Base-by-base conservation (phyloP, 352 stramenopile species). In the Detonula confervacea region DNA sequence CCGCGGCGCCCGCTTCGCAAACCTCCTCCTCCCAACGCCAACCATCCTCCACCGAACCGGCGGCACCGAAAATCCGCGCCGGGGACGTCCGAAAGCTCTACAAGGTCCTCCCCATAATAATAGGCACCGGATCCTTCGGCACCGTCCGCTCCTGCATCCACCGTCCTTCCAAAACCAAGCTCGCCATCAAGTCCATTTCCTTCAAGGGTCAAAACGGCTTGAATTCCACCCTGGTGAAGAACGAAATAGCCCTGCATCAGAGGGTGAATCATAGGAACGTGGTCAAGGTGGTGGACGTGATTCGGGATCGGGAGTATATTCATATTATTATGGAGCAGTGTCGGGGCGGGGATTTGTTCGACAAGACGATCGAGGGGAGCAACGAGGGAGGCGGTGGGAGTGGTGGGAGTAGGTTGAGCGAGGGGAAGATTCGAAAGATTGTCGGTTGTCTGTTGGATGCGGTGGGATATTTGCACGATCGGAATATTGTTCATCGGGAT, bases 321-420 rank as follows among this genome's bases (percentile, higher is more conserved):
- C 94, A 98, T 72, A 57, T 98, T 6, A 93, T 97, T 20, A 97
- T 94, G 46, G 95, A 98, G 63, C 85, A 97, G 0, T 98, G 95
- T 88, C 95, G 88, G 20, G 95, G 95, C 33, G 95, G 95, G 52
- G 95, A 97, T 73, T 92, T 98, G 25, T 98, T 97, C 69, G 95
- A 97, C 70, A 92, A 93, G 71, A 97, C 98, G 82, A 95, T 97
- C 55, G 87, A 94, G 12, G 71, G 55, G 63, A 22, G 12, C 7
- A n/a, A n/a, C n/a, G n/a, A n/a, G n/a, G n/a, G n/a, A n/a, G n/a
- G n/a, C n/a, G n/a, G n/a, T n/a, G n/a, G n/a, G n/a, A n/a, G n/a
- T n/a, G n/a, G n/a, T n/a, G n/a, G n/a, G n/a, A 22, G 0, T 4
- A 42, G 37, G 22, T 22, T 49, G 39, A 20, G 52, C 18, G 6